Evolutionary conservation across 2,329 filamentous ascomycete species (phyloP), one percentile per base, ranked within the genome.

Genomic region (Nannizziopsis arthrosporioides): DNA sequence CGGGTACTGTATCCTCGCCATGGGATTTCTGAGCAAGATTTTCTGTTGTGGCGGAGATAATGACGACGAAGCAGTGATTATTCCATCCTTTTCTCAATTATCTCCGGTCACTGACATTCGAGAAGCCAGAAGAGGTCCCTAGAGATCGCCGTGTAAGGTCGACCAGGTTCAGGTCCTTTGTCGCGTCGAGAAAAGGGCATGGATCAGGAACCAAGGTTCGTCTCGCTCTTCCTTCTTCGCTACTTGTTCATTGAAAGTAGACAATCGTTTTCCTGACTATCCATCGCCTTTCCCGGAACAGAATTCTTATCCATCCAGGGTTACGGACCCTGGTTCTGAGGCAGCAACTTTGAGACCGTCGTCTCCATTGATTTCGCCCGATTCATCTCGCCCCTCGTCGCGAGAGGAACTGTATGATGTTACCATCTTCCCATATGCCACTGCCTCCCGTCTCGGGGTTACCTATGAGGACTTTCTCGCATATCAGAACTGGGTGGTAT

Each of bases 401-500:
- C 37, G 44, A 8, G 44, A 47, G 9, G 38, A 31, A 3, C 8
- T 32, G 3, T n/a, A 32, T 27, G 44, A 40, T 3, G 1, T 15
- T 8, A 19, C 41, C 17, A 41, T n/a, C n/a, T 14, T 40, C 22
- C 43, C 43, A 39, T 38, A 35, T 3, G 34, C 36, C 7, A 11
- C 44, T 35, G 12, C 27, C 2, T 47, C 44, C 10, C 4, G 18
- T n/a, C 12, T 41, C 5, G 44, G 44, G 6, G 27, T 47, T 30
- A 41, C 27, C 14, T 35, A 22, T 14, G 44, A 47, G 2, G 44
- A 47, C 7, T 47, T 47, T 15, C 40, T 41, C 2, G 37, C 44
- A 36, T 47, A 47, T 35, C 44, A 47, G 31, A 47, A 41, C 12
- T 47, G 44, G 44, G 44, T 47, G 44, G 44, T 47, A 47, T 47